A percentile compares a stretch with the other conserved stretches of the same genome.
Conservation (phyloP, 2,329 filamentous ascomycete genomes). For the Aspergillus caelatus region DNA sequence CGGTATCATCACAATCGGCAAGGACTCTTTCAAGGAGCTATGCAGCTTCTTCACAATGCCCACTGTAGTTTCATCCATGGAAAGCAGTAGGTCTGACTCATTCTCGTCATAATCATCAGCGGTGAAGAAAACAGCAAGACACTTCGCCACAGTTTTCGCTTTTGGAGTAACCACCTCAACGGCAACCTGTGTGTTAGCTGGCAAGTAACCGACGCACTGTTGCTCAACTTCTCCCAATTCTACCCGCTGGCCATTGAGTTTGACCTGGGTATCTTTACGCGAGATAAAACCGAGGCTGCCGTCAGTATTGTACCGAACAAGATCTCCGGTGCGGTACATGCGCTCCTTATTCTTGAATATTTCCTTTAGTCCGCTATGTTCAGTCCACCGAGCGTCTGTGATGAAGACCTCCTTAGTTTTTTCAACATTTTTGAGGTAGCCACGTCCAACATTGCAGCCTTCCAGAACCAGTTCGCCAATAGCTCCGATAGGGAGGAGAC, state of each 20-base stretch:
- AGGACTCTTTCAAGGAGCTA: slow-evolving; percentile 25
- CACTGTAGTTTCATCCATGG: slow-evolving; percentile 27
- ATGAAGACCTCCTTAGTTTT: slow-evolving; percentile 42
- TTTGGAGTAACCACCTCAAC: slow-evolving; percentile 46
- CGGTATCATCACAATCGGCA: slow-evolving; percentile 50
- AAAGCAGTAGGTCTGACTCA: slow-evolving; percentile 23
- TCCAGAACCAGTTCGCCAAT: slow-evolving; percentile 53
- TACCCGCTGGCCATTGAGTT: slow-evolving; percentile 49
- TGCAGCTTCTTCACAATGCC: slow-evolving; percentile 30
- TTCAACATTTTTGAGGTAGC: slow-evolving; percentile 44
- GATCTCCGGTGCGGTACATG: slow-evolving; percentile 43
- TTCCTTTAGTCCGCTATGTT: slow-evolving; percentile 20
- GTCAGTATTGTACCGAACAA: slow-evolving; percentile 40
- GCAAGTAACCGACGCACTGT: slow-evolving; percentile 41
- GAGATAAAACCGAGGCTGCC: slow-evolving; percentile 38
- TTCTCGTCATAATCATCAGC: slow-evolving; percentile 14
- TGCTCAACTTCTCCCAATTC: slow-evolving; percentile 52
- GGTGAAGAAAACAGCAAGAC: slow-evolving; percentile 40
- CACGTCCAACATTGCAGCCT: slow-evolving; percentile 49
- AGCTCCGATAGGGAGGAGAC: slow-evolving; percentile 47
- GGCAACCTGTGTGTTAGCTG: slow-evolving; percentile 41
- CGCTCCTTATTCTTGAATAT: slow-evolving; percentile 31
- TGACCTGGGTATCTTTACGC: slow-evolving; percentile 39
- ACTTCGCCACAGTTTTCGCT: slow-evolving; percentile 33
- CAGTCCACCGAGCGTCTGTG: slow-evolving; percentile 35